phyloP scores from a whole-genome alignment of 1,284 basidiomycete species.

The Cutaneotrichosporon spelunceum region DNA sequence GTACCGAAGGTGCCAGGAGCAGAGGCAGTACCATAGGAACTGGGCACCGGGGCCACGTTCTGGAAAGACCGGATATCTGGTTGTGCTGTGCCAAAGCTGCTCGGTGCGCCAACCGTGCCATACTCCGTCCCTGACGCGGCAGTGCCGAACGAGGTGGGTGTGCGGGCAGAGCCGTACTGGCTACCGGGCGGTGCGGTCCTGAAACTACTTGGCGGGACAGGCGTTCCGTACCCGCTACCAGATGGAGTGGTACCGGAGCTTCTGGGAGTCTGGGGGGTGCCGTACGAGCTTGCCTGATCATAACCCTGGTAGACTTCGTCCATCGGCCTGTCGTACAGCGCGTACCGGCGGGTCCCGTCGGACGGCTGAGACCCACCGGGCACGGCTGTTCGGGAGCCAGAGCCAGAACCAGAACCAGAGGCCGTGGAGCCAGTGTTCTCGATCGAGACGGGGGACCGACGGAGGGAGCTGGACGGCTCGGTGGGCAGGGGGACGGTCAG shows the following conservation, averaged over 20 bases:
- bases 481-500: neutral
- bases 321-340: conserved; percentile 16
- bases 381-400: neutral
- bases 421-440: neutral
- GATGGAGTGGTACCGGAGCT: neutral
- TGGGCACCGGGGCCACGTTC: neutral
- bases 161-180: conserved; percentile 5
- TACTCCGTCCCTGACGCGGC: no score
- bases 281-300: neutral
- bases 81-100: neutral
- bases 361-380: neutral
- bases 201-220: neutral
- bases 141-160: neutral
- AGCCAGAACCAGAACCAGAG: neutral
- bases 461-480: neutral
- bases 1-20: neutral
- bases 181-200: neutral
- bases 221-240: neutral
- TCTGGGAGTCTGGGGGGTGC: neutral
- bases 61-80: conserved; percentile 3
- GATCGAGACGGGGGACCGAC: neutral
- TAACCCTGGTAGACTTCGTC: conserved; percentile 6
- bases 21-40: neutral
- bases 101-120: no score
- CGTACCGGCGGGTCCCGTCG: conserved; percentile 7